Percentiles rank a stretch among this genome's conserved stretches.
Conservation (phyloP, 176 grass and related monocot species). For the Aegilops umbellulata region DNA sequence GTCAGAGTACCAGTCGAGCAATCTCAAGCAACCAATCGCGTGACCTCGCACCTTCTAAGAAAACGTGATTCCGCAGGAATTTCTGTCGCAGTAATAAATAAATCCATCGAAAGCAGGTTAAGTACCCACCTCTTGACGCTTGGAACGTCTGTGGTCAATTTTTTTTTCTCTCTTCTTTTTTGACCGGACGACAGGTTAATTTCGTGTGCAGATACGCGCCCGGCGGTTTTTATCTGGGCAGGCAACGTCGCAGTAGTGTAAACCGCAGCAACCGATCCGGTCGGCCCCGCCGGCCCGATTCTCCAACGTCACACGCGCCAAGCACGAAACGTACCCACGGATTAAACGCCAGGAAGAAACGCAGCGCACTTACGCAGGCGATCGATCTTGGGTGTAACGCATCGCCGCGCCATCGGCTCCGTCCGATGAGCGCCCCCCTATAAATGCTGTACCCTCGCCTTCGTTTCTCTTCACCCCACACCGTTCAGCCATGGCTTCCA, state of each 20-base stretch:
- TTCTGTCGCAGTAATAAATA: background rate
- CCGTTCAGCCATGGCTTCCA: constrained; percentile 15
- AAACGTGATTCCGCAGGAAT: background rate
- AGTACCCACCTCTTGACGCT: background rate
- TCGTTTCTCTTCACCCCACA: constrained; percentile 1
- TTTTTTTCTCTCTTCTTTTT: too few relatives aligned
- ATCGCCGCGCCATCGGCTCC: background rate
- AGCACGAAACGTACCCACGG: background rate
- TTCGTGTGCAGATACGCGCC: background rate
- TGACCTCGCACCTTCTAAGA: background rate
- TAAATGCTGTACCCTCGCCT: background rate
- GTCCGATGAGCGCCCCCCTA: background rate
- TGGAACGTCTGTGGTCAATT: too few relatives aligned
- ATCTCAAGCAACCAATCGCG: background rate
- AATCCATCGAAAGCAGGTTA: background rate
- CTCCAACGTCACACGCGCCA: background rate
- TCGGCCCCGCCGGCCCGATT: background rate
- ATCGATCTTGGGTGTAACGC: background rate
- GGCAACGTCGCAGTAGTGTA: background rate
- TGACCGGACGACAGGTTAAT: too few relatives aligned
- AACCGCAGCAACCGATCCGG: background rate
- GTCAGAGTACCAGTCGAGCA: too few relatives aligned
- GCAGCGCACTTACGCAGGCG: background rate
- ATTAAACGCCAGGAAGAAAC: background rate
- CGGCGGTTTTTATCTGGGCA: background rate